Base-by-base conservation (phyloP, 495 filamentous ascomycete genomes). In the Wilcoxina mikolae region DNA sequence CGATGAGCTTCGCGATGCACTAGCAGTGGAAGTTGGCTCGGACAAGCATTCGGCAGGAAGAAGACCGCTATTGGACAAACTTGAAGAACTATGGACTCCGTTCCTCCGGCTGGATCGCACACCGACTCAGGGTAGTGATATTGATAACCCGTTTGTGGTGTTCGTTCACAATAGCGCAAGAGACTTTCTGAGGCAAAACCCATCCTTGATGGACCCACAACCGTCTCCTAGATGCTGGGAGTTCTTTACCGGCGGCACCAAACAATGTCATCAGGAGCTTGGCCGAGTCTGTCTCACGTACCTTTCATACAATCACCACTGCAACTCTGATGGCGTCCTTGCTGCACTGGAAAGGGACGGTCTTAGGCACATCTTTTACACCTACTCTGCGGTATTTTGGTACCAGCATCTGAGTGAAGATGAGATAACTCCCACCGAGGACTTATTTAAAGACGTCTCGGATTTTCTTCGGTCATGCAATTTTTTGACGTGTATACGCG, bases 111-210 rank as follows among this genome's bases (percentile, higher is more conserved):
- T 60, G 12, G 64, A 61, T 53, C 52, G 49, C 27, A 43, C 33
- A 17, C 27, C 39, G 29, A 56, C 57, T 38, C 55, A 57, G n/a
- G n/a, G n/a, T n/a, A n/a, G n/a, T n/a, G n/a, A n/a, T n/a, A n/a
- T n/a, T n/a, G 51, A 44, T 3, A 61, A 60, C 39, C 67, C 65
- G 1, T 26, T 53, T 4, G 24, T 68, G 18, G 53, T 52, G 7
- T 56, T 68, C 3, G 56, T 53, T 7, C 67, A 68, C 33, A 67
- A 66, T 41, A 60, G 62, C 9, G 54, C 67, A 22, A 52, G 55
- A 11, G 66, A 68, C 5, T 64, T 68, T 49, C 57, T 68, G 28
- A 15, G 45, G 3, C 60, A 64, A 53, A 60, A 67, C 33, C 64
- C 62, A n/a, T 55, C 47, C 22, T 56, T 27, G 2, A 53, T 43